Conservation (phyloP, 2,329 filamentous ascomycete species). For the Periconia digitata region DNA sequence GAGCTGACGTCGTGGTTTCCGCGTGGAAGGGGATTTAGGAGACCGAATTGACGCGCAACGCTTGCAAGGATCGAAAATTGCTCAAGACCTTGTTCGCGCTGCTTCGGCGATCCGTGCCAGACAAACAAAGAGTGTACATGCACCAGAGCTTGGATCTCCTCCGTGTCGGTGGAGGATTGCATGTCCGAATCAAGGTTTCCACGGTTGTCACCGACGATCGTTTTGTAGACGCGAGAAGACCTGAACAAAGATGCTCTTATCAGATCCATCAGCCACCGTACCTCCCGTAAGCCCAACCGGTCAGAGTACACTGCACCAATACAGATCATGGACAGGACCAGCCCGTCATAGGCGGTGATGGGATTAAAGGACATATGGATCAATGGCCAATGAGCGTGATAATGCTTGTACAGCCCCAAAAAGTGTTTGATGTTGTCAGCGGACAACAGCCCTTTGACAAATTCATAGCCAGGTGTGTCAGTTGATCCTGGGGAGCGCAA, state of each 20-base stretch:
- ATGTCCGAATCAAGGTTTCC: slow-evolving; percentile 38
- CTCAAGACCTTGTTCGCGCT: slow-evolving; percentile 64
- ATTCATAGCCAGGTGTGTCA: slow-evolving; percentile 54
- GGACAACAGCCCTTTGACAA: slow-evolving; percentile 60
- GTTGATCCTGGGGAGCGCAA: slow-evolving; percentile 24
- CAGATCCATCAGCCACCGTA: slow-evolving; percentile 69
- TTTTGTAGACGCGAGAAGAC: slow-evolving; percentile 56
- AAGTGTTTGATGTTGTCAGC: slow-evolving; percentile 71
- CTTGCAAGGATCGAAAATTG: slow-evolving; percentile 60
- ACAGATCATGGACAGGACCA: slow-evolving; percentile 70
- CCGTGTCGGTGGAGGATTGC: slow-evolving; percentile 49
- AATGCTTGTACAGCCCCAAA: slow-evolving; percentile 70
- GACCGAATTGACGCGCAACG: slow-evolving; percentile 58
- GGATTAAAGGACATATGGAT: slow-evolving; percentile 73
- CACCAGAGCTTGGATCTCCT: slow-evolving; percentile 68
- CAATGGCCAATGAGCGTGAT: slow-evolving; percentile 72
- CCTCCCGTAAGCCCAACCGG: slow-evolving; percentile 59
- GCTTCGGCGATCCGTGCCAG: slow-evolving; percentile 70
- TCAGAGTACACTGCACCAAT: slow-evolving; percentile 76
- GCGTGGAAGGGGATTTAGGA: slow-evolving; percentile 58
- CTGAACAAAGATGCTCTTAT: slow-evolving; percentile 61
- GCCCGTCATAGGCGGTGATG: slow-evolving; percentile 64
- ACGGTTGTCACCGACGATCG: slow-evolving; percentile 35
- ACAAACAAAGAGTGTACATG: slow-evolving; percentile 64
- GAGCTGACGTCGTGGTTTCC: slow-evolving; percentile 56